A percentile compares a stretch with the other conserved stretches of the same genome.
Evolutionary conservation across 73 alveolate species (phyloP).

Genomic region (Tetrahymena thermophila): DNA sequence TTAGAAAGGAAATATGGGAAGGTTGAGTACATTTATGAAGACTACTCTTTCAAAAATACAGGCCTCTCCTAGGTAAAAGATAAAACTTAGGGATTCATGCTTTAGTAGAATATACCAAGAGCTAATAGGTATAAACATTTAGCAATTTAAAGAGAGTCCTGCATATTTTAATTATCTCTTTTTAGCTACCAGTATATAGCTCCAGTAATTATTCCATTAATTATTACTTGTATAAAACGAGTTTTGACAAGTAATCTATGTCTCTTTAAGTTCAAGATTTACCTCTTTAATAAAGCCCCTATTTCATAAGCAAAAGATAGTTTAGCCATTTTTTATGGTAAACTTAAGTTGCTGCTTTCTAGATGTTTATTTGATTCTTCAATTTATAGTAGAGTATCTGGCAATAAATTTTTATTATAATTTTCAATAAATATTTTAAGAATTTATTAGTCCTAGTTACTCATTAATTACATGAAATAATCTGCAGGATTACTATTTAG

Average conservation of each 20-base stretch:
- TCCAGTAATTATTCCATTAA: too few species aligned
- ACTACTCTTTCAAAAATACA: not conserved
- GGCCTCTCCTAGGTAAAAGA: not conserved
- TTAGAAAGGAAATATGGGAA: not conserved
- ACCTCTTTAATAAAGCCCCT: too few species aligned
- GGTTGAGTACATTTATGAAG: not conserved
- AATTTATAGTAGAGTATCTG: not conserved
- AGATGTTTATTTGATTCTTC: too few species aligned
- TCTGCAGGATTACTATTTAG: constrained; percentile 72
- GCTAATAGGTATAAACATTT: not conserved
- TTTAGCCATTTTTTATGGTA: too few species aligned
- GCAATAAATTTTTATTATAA: not conserved
- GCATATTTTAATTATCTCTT: not conserved
- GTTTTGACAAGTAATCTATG: too few species aligned
- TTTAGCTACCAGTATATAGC: not conserved
- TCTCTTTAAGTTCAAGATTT: too few species aligned
- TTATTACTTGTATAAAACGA: too few species aligned
- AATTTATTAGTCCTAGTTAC: not conserved
- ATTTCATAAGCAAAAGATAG: too few species aligned
- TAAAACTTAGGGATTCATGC: not conserved
- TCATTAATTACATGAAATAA: constrained; percentile 36
- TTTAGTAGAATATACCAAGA: not conserved
- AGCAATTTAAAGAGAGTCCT: not conserved
- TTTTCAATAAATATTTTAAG: not conserved
- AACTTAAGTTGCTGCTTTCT: too few species aligned